Evolutionary conservation across 257 asterid genomes (phyloP), one percentile per base, ranked within the genome.

Genomic region (Mentha longifolia): DNA sequence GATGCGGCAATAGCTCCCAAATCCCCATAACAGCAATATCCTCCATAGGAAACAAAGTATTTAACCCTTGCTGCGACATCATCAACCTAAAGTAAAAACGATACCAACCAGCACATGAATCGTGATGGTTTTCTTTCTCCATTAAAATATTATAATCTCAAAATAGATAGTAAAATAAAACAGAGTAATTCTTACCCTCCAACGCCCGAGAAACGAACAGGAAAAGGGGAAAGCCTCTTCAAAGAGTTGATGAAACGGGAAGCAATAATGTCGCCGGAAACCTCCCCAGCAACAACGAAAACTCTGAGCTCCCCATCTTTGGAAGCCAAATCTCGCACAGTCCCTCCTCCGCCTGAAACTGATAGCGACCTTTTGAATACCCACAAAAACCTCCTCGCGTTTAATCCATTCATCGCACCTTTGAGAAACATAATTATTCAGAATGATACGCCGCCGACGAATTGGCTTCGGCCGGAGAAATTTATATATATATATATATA

Each of bases 201-300:
- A 42, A 94, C 91, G 45, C 98, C 99, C 25, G 89, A 78, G 75
- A 89, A 91, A 37, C 83, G 89, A 31, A 94, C 85, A 15, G 95
- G 98, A 22, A 80, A 78, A 33, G 96, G 90, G 72, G 96, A 84
- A 51, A 91, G 80, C 72, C 56, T 85, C 58, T 17, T 75, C 74
- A 94, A 78, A n/a, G 99, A 91, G 68, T 58, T 75, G 93, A 94
- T 91, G 76, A 92, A 83, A 61, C 92, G 96, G 37, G 99, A 84
- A 7, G 87, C 98, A 5, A 94, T 89, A 7, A 81, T 59, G 86
- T 94, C 98, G 19, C 99, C 99, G 61, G 98, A 89, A 83, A 94
- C 98, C 85, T 94, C 99, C 47, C 99, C 97, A 55, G 99, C 98
- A 75, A 91, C 96, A 12, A 94, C 77, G 78, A 94, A 89, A 9